phyloP scores from a whole-genome alignment of 768 basidiomycete species.

The Fomitopsis serialis region DNA sequence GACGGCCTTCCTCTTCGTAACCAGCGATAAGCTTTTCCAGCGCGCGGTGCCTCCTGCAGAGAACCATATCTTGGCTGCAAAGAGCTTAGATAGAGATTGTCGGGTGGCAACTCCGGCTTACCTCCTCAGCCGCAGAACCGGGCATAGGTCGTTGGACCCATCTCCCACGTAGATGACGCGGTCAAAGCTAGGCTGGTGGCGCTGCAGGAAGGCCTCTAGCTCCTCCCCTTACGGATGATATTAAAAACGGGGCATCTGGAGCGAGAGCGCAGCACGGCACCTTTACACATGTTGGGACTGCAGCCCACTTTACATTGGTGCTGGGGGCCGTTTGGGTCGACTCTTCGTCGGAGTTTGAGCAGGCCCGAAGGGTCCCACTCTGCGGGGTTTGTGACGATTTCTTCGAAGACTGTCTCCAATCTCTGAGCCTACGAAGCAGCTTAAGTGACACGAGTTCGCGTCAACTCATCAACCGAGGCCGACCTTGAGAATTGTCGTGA shows the following conservation, averaged over 20 bases:
- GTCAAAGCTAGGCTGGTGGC: slow-evolving; percentile 59
- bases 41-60: slow-evolving; percentile 76
- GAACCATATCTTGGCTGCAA: slow-evolving; percentile 72
- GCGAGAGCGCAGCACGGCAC: slow-evolving; percentile 27
- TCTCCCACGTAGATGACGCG: slow-evolving; percentile 90
- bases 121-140: slow-evolving; percentile 75
- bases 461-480: slow-evolving; percentile 3
- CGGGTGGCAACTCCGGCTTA: slow-evolving; percentile 21
- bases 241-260: background rate
- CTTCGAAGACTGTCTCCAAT: slow-evolving; percentile 65
- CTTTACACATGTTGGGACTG: slow-evolving; percentile 98
- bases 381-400: slow-evolving; percentile 92
- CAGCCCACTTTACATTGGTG: slow-evolving; percentile 87
- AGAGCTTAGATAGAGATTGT: slow-evolving; percentile 1
- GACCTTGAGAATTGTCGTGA: slow-evolving; percentile 83
- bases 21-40: slow-evolving; percentile 72
- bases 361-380: slow-evolving; percentile 68
- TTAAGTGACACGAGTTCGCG: background rate
- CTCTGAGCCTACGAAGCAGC: slow-evolving; percentile 57
- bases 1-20: slow-evolving; percentile 59
- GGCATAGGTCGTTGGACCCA: slow-evolving; percentile 94
- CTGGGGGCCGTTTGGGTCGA: slow-evolving; percentile 73
- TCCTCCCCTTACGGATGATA: slow-evolving; percentile 65
- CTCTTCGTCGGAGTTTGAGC: slow-evolving; percentile 68
- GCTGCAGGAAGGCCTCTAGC: slow-evolving; percentile 71